A percentile compares a stretch with the other conserved stretches of the same genome.
phyloP scores from a whole-genome alignment of 306 rosid species.

The Myrica gale region DNA sequence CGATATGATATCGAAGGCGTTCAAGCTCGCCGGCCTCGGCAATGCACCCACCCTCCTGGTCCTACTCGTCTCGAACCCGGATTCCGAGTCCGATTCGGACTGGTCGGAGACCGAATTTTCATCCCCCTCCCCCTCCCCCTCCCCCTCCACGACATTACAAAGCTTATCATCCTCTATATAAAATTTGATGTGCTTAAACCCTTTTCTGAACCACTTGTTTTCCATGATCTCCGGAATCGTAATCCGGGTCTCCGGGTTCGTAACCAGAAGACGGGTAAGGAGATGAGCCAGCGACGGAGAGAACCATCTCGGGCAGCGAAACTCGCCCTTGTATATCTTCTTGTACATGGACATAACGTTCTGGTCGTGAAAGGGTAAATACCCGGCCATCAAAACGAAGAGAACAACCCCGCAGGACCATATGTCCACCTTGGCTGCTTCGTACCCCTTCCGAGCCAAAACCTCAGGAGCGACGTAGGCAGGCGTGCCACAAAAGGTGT shows the following conservation, averaged over 20 bases:
- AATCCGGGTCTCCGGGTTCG: slow-evolving; percentile 66
- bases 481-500: slow-evolving; percentile 95
- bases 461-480: slow-evolving; percentile 96
- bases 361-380: slow-evolving; percentile 86
- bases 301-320: slow-evolving; percentile 86
- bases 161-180: slow-evolving; percentile 83
- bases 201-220: slow-evolving; percentile 85
- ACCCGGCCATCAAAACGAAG: slow-evolving; percentile 90
- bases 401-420: slow-evolving; percentile 92
- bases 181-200: slow-evolving; percentile 78
- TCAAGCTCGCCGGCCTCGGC: slow-evolving; percentile 63
- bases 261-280: slow-evolving; percentile 53
- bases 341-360: slow-evolving; percentile 89
- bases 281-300: slow-evolving; percentile 60
- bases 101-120: slow-evolving; percentile 50
- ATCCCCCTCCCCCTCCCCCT: slow-evolving; percentile 32
- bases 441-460: slow-evolving; percentile 73
- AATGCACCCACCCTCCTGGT: slow-evolving; percentile 12
- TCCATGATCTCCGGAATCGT: slow-evolving; percentile 82
- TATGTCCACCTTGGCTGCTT: slow-evolving; percentile 80
- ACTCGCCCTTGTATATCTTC: slow-evolving; percentile 84
- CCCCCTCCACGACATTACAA: slow-evolving; percentile 53
- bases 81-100: slow-evolving; percentile 38
- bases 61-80: slow-evolving; percentile 37
- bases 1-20: slow-evolving; percentile 60